Base-by-base conservation (phyloP, 2,329 filamentous ascomycete species). In the Thelonectria olida region DNA sequence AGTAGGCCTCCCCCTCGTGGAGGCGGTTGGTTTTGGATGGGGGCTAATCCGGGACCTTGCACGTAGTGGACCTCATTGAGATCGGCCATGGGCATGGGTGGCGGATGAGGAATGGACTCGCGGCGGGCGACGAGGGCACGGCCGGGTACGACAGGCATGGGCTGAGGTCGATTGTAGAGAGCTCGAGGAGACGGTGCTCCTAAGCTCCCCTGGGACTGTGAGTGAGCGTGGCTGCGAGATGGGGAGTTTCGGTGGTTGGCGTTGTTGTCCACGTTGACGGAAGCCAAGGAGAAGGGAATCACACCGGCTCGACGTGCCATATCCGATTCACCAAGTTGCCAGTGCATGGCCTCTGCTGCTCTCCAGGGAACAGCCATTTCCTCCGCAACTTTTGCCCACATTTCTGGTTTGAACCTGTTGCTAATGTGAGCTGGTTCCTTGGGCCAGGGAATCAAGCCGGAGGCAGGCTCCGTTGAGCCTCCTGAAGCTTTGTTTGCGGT, bases 301-400 rank as follows among this genome's bases (percentile, higher is more conserved):
- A 96, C 93, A 44, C 96, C 96, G 41, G 95, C 95, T 60, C 95
- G 90, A 63, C 91, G 88, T 48, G 94, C 94, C 93, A 99, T 98
- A 71, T 98, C 96, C 69, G 89, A 84, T 76, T 97, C 93, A 64
- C 95, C 95, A 56, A 99, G 84, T 73, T 97, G 92, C 95, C 96
- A 99, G 79, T 98, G 96, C 94, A 97, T 97, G 5, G 93, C 94
- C 79, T 99, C 95, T 48, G 92, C 95, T 17, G 96, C 93, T 72
- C 96, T 87, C 95, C 95, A 98, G 34, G 95, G 96, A 58, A 97
- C 90, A 27, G 89, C 90, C 90, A 99, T 95, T 78, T 98, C 95
- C 76, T 96, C 93, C 41, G 94, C 93, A 20, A 98, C 92, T 73
- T 95, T 96, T 62, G 92, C 89, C 95, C 95, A 99, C 93, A 98